phyloP scores from a whole-genome alignment of 108 stramenopile genomes.

The Cylindrotheca fusiformis region DNA sequence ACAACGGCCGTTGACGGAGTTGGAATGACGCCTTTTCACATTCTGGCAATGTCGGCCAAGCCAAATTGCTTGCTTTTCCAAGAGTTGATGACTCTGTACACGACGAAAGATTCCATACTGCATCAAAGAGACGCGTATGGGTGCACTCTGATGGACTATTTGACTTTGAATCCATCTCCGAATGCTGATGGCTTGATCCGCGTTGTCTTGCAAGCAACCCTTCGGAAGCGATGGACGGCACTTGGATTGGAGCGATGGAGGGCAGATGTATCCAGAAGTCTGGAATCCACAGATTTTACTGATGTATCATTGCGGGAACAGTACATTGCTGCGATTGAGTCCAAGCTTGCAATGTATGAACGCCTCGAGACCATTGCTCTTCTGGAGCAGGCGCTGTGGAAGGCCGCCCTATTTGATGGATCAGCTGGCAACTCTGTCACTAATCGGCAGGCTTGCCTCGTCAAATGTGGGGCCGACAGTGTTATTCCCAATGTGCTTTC shows the following conservation, averaged over 20 bases:
- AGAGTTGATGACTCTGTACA: neutral
- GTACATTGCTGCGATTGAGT: neutral
- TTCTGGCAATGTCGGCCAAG: neutral
- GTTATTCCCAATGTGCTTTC: neutral
- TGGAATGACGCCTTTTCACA: neutral
- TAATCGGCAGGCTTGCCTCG: neutral
- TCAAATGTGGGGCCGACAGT: neutral
- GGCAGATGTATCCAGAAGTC: neutral
- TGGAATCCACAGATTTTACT: neutral
- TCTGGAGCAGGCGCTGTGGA: neutral
- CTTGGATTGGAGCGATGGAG: neutral
- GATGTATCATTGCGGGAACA: neutral
- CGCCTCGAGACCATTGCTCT: neutral
- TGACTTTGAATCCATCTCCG: neutral
- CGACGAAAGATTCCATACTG: neutral
- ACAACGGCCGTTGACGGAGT: neutral
- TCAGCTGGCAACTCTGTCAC: neutral
- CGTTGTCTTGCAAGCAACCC: neutral
- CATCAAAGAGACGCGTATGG: neutral
- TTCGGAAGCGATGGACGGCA: neutral
- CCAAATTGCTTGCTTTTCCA: neutral
- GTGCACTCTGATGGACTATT: neutral
- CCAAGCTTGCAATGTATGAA: neutral
- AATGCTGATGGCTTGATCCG: neutral
- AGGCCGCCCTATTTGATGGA: neutral